Conservation (phyloP, 140 eudicot species). For the Anethum foeniculum region DNA sequence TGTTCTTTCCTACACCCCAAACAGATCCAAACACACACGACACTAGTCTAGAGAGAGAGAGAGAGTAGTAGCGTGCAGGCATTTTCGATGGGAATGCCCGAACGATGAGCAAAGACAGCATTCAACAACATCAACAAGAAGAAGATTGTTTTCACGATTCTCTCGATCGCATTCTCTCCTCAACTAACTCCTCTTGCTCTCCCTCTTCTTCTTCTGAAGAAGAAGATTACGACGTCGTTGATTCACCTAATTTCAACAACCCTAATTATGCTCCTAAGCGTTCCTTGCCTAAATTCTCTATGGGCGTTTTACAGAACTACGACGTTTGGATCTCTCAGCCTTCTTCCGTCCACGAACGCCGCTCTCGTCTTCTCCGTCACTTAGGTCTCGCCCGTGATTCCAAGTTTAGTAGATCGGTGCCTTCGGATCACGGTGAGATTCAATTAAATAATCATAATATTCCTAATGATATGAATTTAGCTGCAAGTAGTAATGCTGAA, state of each 20-base stretch:
- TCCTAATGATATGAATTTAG: neutral
- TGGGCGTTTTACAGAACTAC: conserved; percentile 48
- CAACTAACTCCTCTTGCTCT: conserved; percentile 81
- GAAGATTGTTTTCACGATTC: conserved; percentile 69
- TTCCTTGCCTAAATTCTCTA: conserved; percentile 42
- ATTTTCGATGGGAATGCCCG: conserved; percentile 70
- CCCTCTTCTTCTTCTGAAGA: conserved; percentile 30
- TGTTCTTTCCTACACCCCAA: neutral
- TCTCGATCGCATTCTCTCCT: conserved; percentile 80
- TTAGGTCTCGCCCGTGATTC: conserved; percentile 47
- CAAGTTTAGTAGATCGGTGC: conserved; percentile 38
- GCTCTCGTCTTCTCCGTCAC: conserved; percentile 54
- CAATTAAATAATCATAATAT: neutral
- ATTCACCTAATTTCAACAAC: conserved; percentile 18
- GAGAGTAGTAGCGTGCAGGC: conserved; percentile 27
- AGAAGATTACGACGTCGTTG: conserved; percentile 29
- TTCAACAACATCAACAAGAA: conserved; percentile 29
- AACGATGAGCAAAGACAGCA: conserved; percentile 69
- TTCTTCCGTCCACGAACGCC: conserved; percentile 76
- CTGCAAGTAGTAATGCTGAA: conserved; percentile 13
- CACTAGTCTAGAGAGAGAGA: neutral
- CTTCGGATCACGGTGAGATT: conserved; percentile 36
- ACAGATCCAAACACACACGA: neutral
- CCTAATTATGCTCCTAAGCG: conserved; percentile 20
- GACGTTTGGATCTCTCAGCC: conserved; percentile 89